Base-by-base conservation (phyloP, 2,329 filamentous ascomycete genomes). In the Pseudogymnoascus sp. region DNA sequence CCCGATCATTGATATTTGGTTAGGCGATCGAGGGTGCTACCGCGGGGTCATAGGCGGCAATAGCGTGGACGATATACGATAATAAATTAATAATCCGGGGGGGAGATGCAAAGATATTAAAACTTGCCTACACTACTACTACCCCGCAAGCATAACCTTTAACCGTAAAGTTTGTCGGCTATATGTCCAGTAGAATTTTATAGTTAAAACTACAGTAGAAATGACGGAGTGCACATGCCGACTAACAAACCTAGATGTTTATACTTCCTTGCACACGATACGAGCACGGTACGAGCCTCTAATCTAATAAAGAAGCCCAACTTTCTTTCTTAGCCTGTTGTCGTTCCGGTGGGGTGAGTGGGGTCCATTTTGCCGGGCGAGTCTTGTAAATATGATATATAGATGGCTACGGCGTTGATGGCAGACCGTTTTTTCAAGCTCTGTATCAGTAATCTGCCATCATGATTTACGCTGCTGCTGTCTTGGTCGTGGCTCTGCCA, bases 401-500 rank as follows among this genome's bases (percentile, higher is more conserved):
- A 56, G 18, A 18, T 56, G 47, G n/a, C 25, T 31, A 16, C 7
- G 5, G 4, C 16, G n/a, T 56, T 18, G 28, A 11, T 31, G 28
- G 28, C 0, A 31, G 28, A 31, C 25, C 12, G 25, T 18, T 16
- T 33, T 18, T 16, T 5, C 2, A 33, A 6, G 47, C 25, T 14
- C 47, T 18, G 11, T 18, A 56, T 56, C 47, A 33, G 14, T 56
- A 7, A 11, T 18, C 47, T 31, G 25, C 47, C 8, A 56, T 18
- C 47, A 56, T 56, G 47, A 56, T 56, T 56, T 56, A 18, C n/a
- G 18, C 47, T 18, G 7, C 47, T 5, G 47, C 47, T 56, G 16
- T 33, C 8, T 56, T 56, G 47, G 25, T 61, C 10, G 62, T 42
- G 21, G 56, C 42, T 8, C 37, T 63, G 21, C 53, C 62, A 61